Evolutionary conservation across 805 yeast species (phyloP).

Genomic region (Yamadazyma olivae): DNA sequence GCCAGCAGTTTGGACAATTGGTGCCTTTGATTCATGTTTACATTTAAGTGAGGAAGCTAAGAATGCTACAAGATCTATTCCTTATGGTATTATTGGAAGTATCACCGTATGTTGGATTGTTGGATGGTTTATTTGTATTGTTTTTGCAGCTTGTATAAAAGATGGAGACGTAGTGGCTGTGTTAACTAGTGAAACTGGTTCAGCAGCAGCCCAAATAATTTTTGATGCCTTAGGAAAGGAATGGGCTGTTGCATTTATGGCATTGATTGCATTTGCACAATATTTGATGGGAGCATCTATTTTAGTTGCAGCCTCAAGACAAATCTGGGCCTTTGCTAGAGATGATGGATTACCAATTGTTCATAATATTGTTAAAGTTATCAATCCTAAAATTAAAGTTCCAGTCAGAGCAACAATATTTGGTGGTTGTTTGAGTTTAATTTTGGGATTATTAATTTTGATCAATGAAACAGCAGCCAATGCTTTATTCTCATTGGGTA

Average conservation of each 20-base stretch:
- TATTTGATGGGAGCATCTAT: conserved; percentile 65
- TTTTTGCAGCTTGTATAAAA: conserved; percentile 52
- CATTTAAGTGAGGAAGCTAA: conserved; percentile 72
- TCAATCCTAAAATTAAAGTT: conserved; percentile 53
- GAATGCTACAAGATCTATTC: conserved; percentile 60
- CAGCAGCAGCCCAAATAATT: conserved; percentile 64
- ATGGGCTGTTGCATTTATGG: conserved; percentile 66
- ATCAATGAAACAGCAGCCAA: conserved; percentile 59
- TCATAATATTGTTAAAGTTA: conserved; percentile 48
- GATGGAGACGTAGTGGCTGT: conserved; percentile 41
- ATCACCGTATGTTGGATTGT: conserved; percentile 54
- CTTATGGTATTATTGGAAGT: conserved; percentile 61
- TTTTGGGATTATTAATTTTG: conserved; percentile 56
- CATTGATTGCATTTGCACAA: conserved; percentile 56
- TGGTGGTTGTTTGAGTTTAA: conserved; percentile 47
- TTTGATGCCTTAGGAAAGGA: conserved; percentile 59
- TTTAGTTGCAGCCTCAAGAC: conserved; percentile 64
- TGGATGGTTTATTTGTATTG: conserved; percentile 56
- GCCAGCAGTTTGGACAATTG: conserved; percentile 75
- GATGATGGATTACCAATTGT: conserved; percentile 73
- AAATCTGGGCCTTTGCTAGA: conserved; percentile 73
- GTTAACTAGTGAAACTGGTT: conserved; percentile 48
- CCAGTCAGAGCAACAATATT: conserved; percentile 64
- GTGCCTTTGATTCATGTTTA: conserved; percentile 68
- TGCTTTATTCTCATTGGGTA: conserved; percentile 65